Conservation (phyloP, 805 yeast genomes). For the Yarrowia sp. region DNA sequence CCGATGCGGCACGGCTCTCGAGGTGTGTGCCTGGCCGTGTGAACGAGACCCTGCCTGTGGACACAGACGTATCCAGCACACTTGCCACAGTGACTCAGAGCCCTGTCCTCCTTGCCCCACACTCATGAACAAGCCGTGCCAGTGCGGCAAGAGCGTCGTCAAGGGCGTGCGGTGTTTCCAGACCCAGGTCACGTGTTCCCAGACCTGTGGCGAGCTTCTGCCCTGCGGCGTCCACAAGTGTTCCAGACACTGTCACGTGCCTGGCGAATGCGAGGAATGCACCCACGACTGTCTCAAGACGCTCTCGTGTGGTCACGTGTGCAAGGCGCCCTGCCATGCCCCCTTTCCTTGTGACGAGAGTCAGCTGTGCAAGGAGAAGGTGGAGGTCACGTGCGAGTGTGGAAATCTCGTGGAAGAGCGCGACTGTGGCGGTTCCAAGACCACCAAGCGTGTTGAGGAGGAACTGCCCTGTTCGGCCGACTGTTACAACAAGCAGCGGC, state of each 20-base stretch:
- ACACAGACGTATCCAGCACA: conserved; percentile 69
- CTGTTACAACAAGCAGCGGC: conserved; percentile 68
- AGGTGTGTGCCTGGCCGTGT: conserved; percentile 72
- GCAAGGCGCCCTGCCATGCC: conserved; percentile 70
- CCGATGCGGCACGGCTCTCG: conserved; percentile 76
- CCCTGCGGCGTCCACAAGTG: conserved; percentile 61
- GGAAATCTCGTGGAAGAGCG: conserved; percentile 59
- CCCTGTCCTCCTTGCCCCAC: conserved; percentile 81
- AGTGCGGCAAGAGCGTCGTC: conserved; percentile 64
- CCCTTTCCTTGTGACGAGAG: conserved; percentile 55
- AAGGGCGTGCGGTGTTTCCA: conserved; percentile 76
- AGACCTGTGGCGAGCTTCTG: conserved; percentile 61
- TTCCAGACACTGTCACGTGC: conserved; percentile 61
- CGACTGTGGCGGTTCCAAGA: conserved; percentile 63
- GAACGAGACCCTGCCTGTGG: conserved; percentile 66
- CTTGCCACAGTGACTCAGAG: conserved; percentile 71
- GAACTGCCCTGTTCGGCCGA: conserved; percentile 70
- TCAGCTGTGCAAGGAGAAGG: conserved; percentile 58
- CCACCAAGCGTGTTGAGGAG: conserved; percentile 49
- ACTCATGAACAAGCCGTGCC: conserved; percentile 62
- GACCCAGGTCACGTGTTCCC: conserved; percentile 70
- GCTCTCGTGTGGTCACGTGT: conserved; percentile 70
- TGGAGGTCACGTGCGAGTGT: conserved; percentile 67
- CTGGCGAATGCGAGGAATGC: conserved; percentile 70
- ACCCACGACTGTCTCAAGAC: conserved; percentile 63